Evolutionary conservation across 192 early-diverging fungal species (phyloP).

Genomic region (Phycomyces nitens): DNA sequence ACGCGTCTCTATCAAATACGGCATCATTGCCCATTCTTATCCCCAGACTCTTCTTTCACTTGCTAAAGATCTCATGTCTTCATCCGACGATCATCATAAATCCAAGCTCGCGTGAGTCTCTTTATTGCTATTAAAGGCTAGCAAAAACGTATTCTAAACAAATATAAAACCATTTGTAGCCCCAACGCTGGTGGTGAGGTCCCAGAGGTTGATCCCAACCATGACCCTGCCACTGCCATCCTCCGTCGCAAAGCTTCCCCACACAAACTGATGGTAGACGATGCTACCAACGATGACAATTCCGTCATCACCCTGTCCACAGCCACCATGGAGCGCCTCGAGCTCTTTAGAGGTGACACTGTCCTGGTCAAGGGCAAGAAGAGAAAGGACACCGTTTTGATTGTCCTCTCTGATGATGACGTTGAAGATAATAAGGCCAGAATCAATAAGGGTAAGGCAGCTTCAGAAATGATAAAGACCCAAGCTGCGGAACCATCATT

Average conservation of each 20-base stretch:
- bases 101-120: too few relatives aligned
- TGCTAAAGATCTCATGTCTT: too few relatives aligned
- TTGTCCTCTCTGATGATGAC: conserved; percentile 88
- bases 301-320: conserved; percentile 88
- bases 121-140: too few relatives aligned
- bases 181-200: conserved; percentile 54
- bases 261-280: conserved; percentile 98
- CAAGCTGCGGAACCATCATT: too few relatives aligned
- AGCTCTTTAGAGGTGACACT: conserved; percentile 94
- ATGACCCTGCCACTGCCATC: conserved; percentile 93
- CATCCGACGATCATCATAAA: too few relatives aligned
- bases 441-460: conserved; percentile 84
- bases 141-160: too few relatives aligned
- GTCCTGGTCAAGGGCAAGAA: conserved; percentile 97
- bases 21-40: too few relatives aligned
- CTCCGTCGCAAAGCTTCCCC: conserved; percentile 90
- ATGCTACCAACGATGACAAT: conserved; percentile 96
- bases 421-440: conserved; percentile 90
- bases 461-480: not conserved
- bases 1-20: too few relatives aligned
- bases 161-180: too few relatives aligned
- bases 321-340: conserved; percentile 88
- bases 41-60: too few relatives aligned
- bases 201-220: conserved; percentile 50
- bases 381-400: conserved; percentile 93